Percentiles rank a stretch among this genome's conserved stretches.
Conservation (phyloP, 768 basidiomycete species). For the Rhizopogon roseolus region DNA sequence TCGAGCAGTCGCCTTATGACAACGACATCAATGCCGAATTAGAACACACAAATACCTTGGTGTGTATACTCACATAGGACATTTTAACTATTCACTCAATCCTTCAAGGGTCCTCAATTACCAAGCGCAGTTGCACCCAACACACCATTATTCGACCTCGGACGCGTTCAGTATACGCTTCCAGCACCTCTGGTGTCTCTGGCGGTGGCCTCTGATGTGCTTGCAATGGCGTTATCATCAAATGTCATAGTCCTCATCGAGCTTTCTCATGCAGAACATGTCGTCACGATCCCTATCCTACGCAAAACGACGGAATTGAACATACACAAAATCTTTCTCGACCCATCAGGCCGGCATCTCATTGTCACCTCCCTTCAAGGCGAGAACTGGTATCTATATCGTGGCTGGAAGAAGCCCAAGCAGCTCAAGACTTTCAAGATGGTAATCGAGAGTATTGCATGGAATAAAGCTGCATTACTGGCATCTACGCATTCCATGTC, state of each 20-base stretch:
- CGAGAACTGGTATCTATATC: slow-evolving; percentile 91
- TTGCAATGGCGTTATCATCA: slow-evolving; percentile 77
- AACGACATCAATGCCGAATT: slow-evolving; percentile 44
- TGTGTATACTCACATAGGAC: slow-evolving; percentile 4
- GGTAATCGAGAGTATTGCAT: slow-evolving; percentile 87
- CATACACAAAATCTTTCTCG: slow-evolving; percentile 82
- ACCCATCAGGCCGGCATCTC: slow-evolving; percentile 90
- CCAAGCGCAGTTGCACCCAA: slow-evolving; percentile 28
- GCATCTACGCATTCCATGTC: slow-evolving; percentile 66
- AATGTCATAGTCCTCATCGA: slow-evolving; percentile 86
- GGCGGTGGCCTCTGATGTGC: slow-evolving; percentile 80
- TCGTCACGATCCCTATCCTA: slow-evolving; percentile 74
- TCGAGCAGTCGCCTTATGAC: slow-evolving; percentile 64
- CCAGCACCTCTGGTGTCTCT: slow-evolving; percentile 81
- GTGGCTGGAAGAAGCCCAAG: slow-evolving; percentile 76
- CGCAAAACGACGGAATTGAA: slow-evolving; percentile 71
- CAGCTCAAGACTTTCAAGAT: slow-evolving; percentile 78
- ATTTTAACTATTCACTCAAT: slow-evolving; percentile 4
- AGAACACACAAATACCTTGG: slow-evolving; percentile 27
- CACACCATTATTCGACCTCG: slow-evolving; percentile 77
- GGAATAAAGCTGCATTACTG: slow-evolving; percentile 72
- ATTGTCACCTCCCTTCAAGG: slow-evolving; percentile 82
- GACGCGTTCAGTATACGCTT: slow-evolving; percentile 82
- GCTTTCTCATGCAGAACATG: slow-evolving; percentile 80
- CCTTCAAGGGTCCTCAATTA: slow-evolving; percentile 25